These are phyloP conservation scores for Leccinum variicolor DNA, from an alignment of 768 basidiomycete genomes.

Conservation along the genomic window DNA sequence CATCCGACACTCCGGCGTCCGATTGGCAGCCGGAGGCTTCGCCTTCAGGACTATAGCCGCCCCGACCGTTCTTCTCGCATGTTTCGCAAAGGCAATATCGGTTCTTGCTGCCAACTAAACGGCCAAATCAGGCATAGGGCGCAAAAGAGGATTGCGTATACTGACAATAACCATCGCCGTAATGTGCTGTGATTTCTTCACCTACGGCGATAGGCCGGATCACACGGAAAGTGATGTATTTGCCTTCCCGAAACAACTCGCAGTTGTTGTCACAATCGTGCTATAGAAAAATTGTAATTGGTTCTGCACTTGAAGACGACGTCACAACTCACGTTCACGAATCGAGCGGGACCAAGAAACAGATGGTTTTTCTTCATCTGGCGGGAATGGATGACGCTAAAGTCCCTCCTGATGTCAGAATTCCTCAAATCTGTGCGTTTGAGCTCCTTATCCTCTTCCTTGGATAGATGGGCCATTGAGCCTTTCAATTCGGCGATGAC, in stretches of 20 bases:
- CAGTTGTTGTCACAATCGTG: slow-evolving; percentile 91
- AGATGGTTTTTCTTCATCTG: slow-evolving; percentile 91
- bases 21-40: slow-evolving; percentile 47
- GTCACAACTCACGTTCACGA: slow-evolving; percentile 73
- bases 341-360: slow-evolving; percentile 87
- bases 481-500: slow-evolving; percentile 87
- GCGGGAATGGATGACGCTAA: slow-evolving; percentile 88
- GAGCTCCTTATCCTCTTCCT: slow-evolving; percentile 82
- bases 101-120: slow-evolving; percentile 61
- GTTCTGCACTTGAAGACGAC: not conserved
- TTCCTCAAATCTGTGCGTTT: slow-evolving; percentile 73
- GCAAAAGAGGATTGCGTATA: slow-evolving; percentile 26
- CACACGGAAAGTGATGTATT: slow-evolving; percentile 86
- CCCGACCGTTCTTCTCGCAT: slow-evolving; percentile 72
- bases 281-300: slow-evolving; percentile 36
- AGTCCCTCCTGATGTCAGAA: slow-evolving; percentile 77
- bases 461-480: slow-evolving; percentile 84
- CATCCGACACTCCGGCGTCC: slow-evolving; percentile 38
- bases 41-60: slow-evolving; percentile 63
- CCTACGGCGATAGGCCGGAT: slow-evolving; percentile 73
- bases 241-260: slow-evolving; percentile 83
- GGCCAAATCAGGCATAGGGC: slow-evolving; percentile 28
- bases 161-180: slow-evolving; percentile 89
- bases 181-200: slow-evolving; percentile 88
- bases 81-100: slow-evolving; percentile 83